Base-by-base conservation (phyloP, 2,329 filamentous ascomycete genomes). In the Fusarium buxicola region DNA sequence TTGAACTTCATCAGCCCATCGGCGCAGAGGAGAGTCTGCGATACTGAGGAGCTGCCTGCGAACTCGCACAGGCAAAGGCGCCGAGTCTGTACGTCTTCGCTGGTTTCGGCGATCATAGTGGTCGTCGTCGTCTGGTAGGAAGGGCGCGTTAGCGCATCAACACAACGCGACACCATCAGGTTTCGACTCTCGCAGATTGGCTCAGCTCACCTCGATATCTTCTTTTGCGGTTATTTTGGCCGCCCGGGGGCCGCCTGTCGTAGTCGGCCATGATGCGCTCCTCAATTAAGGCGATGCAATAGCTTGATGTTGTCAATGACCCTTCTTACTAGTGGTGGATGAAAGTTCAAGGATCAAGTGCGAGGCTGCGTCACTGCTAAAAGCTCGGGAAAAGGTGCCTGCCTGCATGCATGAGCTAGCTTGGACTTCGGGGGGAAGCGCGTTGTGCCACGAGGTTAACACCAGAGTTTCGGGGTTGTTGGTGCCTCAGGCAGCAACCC, bases 31-130 rank as follows among this genome's bases (percentile, higher is more conserved):
- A 70, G 91, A 92, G 78, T 96, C 93, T 60, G 92, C 92, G 69
- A 96, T 88, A 54, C 86, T 84, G 47, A 96, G 82, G 44, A 96
- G 84, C 76, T 94, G 91, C 72, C 89, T 90, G 67, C 92, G 89
- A 62, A 96, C 82, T 63, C 88, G 89, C 45, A 89, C 86, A 28
- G 87, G 85, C 12, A 89, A 81, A 7, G 92, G 90, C 63, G 81
- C 78, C 12, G 90, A 88, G 72, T 94, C 89, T 69, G 89, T 89
- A 73, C 91, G 86, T 69, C 91, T 85, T 63, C 91, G 87, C 74
- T 90, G 90, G 24, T 87, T 85, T 68, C 91, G 86, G 70, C 89
- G 86, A 72, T 94, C 90, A 70, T 88, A 85, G 55, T 93, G 88
- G 69, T 96, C 91, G 66, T 95, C 91, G 66, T 95, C 91, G 50